Conservation (phyloP, 2,329 filamentous ascomycete genomes). For the Emmonsia crescens region DNA sequence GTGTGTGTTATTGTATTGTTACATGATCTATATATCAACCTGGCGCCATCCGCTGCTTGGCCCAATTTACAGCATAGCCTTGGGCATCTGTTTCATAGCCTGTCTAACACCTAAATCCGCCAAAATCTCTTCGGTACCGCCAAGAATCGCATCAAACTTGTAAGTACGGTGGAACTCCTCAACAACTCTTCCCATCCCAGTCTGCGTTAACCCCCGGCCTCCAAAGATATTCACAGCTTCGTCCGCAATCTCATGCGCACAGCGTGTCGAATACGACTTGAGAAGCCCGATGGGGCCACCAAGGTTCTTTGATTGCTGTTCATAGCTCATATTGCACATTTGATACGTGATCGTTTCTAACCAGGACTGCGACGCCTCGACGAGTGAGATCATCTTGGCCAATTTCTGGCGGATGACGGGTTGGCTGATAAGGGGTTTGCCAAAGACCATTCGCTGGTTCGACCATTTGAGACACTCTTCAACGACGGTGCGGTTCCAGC, state of each 20-base stretch:
- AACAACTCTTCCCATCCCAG: constrained; percentile 70
- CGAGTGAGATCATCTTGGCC: constrained; percentile 74
- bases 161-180: constrained; percentile 79
- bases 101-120: constrained; percentile 73
- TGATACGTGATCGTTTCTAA: constrained; percentile 76
- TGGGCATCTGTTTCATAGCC: constrained; percentile 74
- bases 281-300: constrained; percentile 73
- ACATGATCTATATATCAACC: not conserved
- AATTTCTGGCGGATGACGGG: constrained; percentile 65
- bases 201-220: constrained; percentile 66
- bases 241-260: constrained; percentile 73
- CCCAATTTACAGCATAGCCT: constrained; percentile 57
- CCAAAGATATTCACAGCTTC: constrained; percentile 80
- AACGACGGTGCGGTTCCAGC: constrained; percentile 50
- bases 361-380: constrained; percentile 77
- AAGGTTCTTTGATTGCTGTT: constrained; percentile 61
- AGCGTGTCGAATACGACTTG: constrained; percentile 66
- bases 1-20: not conserved
- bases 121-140: constrained; percentile 73
- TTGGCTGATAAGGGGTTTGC: constrained; percentile 46
- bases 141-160: constrained; percentile 69
- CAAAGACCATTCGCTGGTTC: constrained; percentile 55
- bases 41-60: not conserved
- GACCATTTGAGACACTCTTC: constrained; percentile 51
- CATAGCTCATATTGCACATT: constrained; percentile 77